A percentile compares a stretch with the other conserved stretches of the same genome.
phyloP scores from a whole-genome alignment of 352 stramenopile genomes.

The Pythium volutum region DNA sequence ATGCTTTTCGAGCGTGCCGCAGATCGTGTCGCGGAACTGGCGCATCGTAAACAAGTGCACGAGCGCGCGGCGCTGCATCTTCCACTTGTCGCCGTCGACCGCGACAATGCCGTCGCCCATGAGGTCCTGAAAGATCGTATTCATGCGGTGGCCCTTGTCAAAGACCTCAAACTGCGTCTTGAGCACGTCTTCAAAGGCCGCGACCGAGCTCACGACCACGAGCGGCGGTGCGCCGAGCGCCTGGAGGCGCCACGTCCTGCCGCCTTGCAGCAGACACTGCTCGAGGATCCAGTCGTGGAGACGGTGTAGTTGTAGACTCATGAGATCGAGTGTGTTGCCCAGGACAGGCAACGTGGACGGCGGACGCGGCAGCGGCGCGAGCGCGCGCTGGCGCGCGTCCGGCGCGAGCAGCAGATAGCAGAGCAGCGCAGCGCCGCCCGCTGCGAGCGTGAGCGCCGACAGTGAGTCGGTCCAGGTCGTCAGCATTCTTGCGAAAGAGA shows the following conservation, averaged over 20 bases:
- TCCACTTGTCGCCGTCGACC: slow-evolving; percentile 59
- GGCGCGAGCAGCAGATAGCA: slow-evolving; percentile 11
- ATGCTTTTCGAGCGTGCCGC: slow-evolving; percentile 37
- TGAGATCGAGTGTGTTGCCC: slow-evolving; percentile 32
- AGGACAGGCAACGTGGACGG: slow-evolving; percentile 23
- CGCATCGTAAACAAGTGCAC: slow-evolving; percentile 85
- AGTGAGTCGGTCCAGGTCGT: not conserved
- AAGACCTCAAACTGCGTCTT: slow-evolving; percentile 72
- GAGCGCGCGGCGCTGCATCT: slow-evolving; percentile 68
- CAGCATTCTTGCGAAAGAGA: not conserved
- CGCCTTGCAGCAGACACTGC: slow-evolving; percentile 37
- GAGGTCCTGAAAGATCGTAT: slow-evolving; percentile 39
- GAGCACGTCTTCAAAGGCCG: slow-evolving; percentile 52
- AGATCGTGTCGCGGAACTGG: slow-evolving; percentile 55
- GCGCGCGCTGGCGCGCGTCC: slow-evolving; percentile 15
- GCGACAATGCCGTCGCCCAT: slow-evolving; percentile 74
- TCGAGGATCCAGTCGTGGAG: slow-evolving; percentile 62
- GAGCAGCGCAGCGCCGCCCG: slow-evolving; percentile 9
- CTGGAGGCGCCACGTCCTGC: slow-evolving; percentile 43
- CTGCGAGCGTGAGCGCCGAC: not conserved
- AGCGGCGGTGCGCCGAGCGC: slow-evolving; percentile 35
- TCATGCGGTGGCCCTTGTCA: slow-evolving; percentile 49
- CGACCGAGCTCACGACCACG: slow-evolving; percentile 39
- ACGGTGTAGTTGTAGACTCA: slow-evolving; percentile 37
- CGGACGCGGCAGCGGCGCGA: slow-evolving; percentile 31